Conservation (phyloP, 345 rosid species). For the Bruguiera parviflora region DNA sequence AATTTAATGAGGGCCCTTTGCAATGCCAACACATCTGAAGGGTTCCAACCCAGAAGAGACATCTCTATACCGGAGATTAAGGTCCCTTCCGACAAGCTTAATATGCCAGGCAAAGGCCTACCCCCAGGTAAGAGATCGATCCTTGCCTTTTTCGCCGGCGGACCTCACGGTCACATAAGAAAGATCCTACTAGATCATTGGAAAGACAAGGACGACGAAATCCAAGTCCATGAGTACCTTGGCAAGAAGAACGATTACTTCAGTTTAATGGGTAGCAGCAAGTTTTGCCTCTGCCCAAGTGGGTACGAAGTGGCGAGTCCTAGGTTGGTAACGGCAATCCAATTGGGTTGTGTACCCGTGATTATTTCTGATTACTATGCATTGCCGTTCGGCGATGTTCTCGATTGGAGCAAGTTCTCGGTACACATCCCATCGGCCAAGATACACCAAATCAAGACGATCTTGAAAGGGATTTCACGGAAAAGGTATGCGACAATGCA, state of each 20-base stretch:
- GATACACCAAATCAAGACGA: slow-evolving; percentile 46
- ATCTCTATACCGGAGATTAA: slow-evolving; percentile 58
- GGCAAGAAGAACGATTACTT: slow-evolving; percentile 32
- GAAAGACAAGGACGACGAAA: slow-evolving; percentile 56
- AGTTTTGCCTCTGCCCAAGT: slow-evolving; percentile 61
- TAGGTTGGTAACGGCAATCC: slow-evolving; percentile 46
- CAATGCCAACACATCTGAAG: slow-evolving; percentile 75
- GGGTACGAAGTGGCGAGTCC: slow-evolving; percentile 77
- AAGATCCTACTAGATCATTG: slow-evolving; percentile 45
- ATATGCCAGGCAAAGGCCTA: slow-evolving; percentile 9
- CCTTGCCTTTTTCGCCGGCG: slow-evolving; percentile 68
- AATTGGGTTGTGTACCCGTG: slow-evolving; percentile 57
- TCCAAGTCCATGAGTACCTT: slow-evolving; percentile 53
- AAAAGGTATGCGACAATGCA: slow-evolving; percentile 36
- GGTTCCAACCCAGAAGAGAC: slow-evolving; percentile 57
- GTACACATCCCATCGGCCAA: slow-evolving; percentile 34
- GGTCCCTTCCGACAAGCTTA: slow-evolving; percentile 24
- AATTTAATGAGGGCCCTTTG: slow-evolving; percentile 63
- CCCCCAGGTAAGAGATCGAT: slow-evolving; percentile 36
- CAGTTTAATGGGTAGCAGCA: slow-evolving; percentile 40
- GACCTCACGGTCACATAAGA: slow-evolving; percentile 55
- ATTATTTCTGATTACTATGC: slow-evolving; percentile 44
- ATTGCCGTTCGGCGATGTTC: slow-evolving; percentile 59
- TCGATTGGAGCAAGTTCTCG: slow-evolving; percentile 53
- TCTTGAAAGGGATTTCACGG: slow-evolving; percentile 32